phyloP scores from a whole-genome alignment of 2,329 filamentous ascomycete species.

The Talaromyces sp. region DNA sequence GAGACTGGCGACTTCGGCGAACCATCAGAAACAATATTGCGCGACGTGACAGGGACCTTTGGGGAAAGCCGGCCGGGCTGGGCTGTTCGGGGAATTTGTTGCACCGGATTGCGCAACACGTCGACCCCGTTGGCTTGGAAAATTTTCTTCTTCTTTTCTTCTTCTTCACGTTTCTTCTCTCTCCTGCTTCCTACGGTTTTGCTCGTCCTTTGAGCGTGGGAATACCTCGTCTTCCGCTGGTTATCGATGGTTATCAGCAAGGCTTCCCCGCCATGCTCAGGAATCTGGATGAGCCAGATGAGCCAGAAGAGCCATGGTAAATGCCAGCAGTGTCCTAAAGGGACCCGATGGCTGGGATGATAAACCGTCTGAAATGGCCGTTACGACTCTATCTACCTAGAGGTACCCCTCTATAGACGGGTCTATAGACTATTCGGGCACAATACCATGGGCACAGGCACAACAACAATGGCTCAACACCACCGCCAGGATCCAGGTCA shows the following conservation, averaged over 20 bases:
- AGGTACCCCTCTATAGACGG: neutral
- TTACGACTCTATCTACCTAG: neutral
- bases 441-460: neutral
- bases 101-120: neutral
- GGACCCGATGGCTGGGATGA: neutral
- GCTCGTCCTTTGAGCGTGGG: too few relatives aligned
- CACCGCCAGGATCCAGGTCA: neutral
- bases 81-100: constrained; percentile 7
- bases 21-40: neutral
- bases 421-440: too few relatives aligned
- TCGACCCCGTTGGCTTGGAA: neutral
- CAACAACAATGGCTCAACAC: neutral
- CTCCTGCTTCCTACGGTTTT: neutral
- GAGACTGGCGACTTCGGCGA: neutral
- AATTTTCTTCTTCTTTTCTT: neutral
- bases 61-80: neutral
- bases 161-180: neutral
- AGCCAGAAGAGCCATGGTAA: too few relatives aligned
- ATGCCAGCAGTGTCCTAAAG: neutral
- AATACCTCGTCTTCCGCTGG: neutral
- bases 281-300: neutral
- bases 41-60: neutral
- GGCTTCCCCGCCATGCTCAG: neutral
- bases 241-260: neutral
- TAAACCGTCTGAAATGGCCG: neutral